phyloP scores from a whole-genome alignment of 1,284 basidiomycete genomes.

The Acaromyces ingoldii region DNA sequence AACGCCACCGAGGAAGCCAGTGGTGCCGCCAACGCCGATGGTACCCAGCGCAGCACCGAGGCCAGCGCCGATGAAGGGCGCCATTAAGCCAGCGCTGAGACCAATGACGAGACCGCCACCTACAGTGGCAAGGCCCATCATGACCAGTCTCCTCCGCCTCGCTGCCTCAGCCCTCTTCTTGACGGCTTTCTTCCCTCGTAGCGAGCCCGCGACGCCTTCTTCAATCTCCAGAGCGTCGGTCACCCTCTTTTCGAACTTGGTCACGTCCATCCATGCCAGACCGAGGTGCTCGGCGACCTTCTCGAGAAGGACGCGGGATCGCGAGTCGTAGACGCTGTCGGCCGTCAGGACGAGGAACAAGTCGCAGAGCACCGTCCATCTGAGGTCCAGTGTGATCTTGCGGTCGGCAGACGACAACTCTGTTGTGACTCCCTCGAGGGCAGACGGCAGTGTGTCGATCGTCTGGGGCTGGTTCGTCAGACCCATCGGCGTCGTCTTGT shows the following conservation, averaged over 20 bases:
- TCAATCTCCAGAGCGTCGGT: constrained; percentile 50
- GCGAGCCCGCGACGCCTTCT: constrained; percentile 36
- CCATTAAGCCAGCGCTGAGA: constrained; percentile 45
- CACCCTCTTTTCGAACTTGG: constrained; percentile 50
- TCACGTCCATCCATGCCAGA: constrained; percentile 50
- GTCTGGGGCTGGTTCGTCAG: constrained; percentile 36
- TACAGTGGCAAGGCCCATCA: constrained; percentile 50
- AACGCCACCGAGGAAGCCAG: constrained; percentile 44
- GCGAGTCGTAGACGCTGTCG: constrained; percentile 49
- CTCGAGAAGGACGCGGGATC: constrained; percentile 48
- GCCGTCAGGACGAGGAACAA: constrained; percentile 50
- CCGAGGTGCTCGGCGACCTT: constrained; percentile 39
- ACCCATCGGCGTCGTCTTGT: constrained; percentile 17
- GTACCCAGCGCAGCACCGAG: constrained; percentile 46
- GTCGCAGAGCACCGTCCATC: constrained; percentile 51
- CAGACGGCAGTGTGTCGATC: constrained; percentile 33
- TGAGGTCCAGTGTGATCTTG: constrained; percentile 48
- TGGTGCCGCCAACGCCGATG: constrained; percentile 48
- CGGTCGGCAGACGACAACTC: constrained; percentile 39
- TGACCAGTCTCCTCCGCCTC: constrained; percentile 38
- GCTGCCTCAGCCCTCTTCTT: constrained; percentile 30
- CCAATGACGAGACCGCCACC: constrained; percentile 50
- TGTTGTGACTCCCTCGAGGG: constrained; percentile 47
- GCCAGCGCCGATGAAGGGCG: constrained; percentile 49
- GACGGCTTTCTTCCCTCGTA: constrained; percentile 34